Conservation (phyloP, 257 asterid genomes). For the Solanum pennellii region DNA sequence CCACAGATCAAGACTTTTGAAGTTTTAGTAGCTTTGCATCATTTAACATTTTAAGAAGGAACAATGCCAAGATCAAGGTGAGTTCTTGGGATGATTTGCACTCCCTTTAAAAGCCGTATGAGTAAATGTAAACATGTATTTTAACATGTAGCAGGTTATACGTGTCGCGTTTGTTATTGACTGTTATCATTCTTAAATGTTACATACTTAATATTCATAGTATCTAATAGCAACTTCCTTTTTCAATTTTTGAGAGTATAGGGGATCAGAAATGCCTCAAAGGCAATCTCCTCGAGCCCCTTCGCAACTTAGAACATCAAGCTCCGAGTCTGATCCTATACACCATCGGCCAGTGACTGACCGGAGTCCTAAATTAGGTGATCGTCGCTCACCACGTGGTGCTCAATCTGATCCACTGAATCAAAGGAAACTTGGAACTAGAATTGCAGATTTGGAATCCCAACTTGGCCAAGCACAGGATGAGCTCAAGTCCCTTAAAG, state of each 20-base stretch:
- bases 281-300: slow-evolving; percentile 7
- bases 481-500: slow-evolving; percentile 6
- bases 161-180: not conserved
- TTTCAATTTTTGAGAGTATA: not conserved
- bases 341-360: slow-evolving; percentile 3
- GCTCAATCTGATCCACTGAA: slow-evolving; percentile 1
- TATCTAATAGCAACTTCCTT: not conserved
- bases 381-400: slow-evolving; percentile 7
- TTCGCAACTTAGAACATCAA: not conserved
- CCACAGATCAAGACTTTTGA: slow-evolving; percentile 10
- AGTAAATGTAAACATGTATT: not conserved
- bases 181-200: not conserved
- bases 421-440: slow-evolving; percentile 9
- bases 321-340: slow-evolving; percentile 2
- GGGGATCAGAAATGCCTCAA: slow-evolving; percentile 10
- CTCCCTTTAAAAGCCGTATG: not conserved
- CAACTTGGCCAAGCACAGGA: slow-evolving; percentile 10
- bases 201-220: not conserved
- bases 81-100: not conserved
- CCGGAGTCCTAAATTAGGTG: slow-evolving; percentile 1
- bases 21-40: not conserved
- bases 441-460: slow-evolving; percentile 7
- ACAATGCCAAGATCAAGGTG: not conserved
- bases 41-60: not conserved
- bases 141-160: not conserved